Evolutionary conservation across 805 yeast genomes (phyloP).

Genomic region (Yarrowia sp.): DNA sequence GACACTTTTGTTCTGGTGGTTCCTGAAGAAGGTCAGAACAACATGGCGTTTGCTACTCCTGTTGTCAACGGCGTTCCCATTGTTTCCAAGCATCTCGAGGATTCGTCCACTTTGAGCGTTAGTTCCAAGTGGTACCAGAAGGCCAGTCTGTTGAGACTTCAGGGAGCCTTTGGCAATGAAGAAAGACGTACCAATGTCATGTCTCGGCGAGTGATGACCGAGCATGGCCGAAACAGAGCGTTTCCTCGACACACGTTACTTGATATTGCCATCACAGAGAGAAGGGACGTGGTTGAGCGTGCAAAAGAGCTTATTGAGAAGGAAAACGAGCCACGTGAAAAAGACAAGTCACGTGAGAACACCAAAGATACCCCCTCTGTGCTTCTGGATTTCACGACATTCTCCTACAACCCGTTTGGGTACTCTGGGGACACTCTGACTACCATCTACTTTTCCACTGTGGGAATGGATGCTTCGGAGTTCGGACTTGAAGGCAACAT

Average conservation of each 20-base stretch:
- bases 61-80: conserved; percentile 4
- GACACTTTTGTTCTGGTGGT: background rate
- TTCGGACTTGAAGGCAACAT: conserved; percentile 3
- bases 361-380: background rate
- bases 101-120: background rate
- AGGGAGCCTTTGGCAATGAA: background rate
- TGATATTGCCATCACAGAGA: background rate
- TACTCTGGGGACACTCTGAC: background rate
- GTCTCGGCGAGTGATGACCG: background rate
- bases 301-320: background rate
- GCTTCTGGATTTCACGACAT: background rate
- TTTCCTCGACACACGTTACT: background rate
- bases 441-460: background rate
- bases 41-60: background rate
- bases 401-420: background rate
- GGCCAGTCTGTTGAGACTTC: background rate
- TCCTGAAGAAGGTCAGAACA: too few relatives aligned
- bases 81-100: background rate
- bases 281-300: background rate
- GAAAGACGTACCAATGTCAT: background rate
- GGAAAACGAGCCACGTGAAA: background rate
- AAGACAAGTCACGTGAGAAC: background rate
- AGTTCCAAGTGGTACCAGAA: conserved; percentile 4
- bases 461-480: background rate
- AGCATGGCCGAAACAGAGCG: background rate